A percentile compares a stretch with the other conserved stretches of the same genome.
Evolutionary conservation across 108 stramenopile species (phyloP).

Genomic region (Nannochloropsis salina): DNA sequence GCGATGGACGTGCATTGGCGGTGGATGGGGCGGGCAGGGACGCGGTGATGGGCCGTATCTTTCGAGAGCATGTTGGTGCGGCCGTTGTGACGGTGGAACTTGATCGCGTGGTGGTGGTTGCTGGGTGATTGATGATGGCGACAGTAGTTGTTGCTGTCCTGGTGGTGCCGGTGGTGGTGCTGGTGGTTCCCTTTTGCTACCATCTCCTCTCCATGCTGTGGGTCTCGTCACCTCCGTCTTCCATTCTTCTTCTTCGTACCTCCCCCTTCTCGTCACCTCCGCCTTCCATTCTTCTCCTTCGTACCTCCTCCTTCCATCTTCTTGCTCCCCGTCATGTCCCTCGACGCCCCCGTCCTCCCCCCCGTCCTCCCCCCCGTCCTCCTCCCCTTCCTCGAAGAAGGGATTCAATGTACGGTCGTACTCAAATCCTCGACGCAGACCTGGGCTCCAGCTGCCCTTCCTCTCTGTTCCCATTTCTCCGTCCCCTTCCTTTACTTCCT

Average conservation of each 20-base stretch:
- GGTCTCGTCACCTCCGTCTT: neutral
- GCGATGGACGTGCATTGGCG: too few species aligned
- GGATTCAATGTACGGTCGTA: neutral
- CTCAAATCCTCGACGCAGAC: neutral
- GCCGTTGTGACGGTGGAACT: too few species aligned
- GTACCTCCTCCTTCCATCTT: neutral
- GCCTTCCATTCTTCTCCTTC: neutral
- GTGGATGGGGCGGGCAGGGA: too few species aligned
- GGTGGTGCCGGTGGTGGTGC: too few species aligned
- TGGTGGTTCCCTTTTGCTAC: too few species aligned
- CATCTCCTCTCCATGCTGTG: too few species aligned
- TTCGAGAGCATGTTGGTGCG: too few species aligned
- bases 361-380: neutral
- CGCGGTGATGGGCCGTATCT: too few species aligned
- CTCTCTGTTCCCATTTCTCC: neutral
- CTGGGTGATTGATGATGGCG: too few species aligned
- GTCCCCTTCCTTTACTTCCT: neutral
- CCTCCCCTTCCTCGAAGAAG: neutral
- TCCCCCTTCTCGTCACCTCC: neutral
- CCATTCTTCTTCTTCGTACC: neutral
- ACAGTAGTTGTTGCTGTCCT: too few species aligned
- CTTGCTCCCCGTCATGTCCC: neutral
- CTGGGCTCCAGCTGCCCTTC: neutral
- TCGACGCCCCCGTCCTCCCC: neutral
- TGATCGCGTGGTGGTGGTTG: too few species aligned